Percentiles rank a stretch among this genome's conserved stretches.
phyloP scores from a whole-genome alignment of 495 filamentous ascomycete species.

The Patellaria atrata region DNA sequence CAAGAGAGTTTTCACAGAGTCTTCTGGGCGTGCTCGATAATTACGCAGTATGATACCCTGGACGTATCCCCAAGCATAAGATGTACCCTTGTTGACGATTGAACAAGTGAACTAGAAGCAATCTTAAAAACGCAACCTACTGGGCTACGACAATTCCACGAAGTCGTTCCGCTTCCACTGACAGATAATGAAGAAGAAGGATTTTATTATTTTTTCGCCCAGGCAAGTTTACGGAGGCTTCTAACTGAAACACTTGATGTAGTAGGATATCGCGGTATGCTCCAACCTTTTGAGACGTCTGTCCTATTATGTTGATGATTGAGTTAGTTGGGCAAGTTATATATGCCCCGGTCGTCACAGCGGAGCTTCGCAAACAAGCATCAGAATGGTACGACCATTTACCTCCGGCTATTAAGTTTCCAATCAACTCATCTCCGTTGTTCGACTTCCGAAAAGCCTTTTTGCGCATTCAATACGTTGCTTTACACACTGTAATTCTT shows the following conservation, averaged over 20 bases:
- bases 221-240: conserved; percentile 14
- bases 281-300: too few species aligned
- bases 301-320: too few species aligned
- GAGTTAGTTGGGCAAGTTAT: conserved; percentile 13
- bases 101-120: conserved; percentile 14
- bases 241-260: conserved; percentile 13
- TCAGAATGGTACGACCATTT: conserved; percentile 16
- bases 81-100: too few species aligned
- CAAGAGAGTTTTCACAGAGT: conserved; percentile 12
- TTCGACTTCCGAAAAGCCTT: conserved; percentile 14
- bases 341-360: conserved; percentile 13
- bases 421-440: conserved; percentile 10
- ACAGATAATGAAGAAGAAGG: conserved; percentile 14
- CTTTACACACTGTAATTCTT: conserved; percentile 10
- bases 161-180: conserved; percentile 12
- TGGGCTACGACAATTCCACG: conserved; percentile 15
- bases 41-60: too few species aligned
- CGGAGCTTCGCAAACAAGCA: conserved; percentile 15
- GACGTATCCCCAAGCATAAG: too few species aligned
- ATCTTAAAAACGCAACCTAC: conserved; percentile 16
- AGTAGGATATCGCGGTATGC: conserved; percentile 14
- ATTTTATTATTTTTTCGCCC: conserved; percentile 15
- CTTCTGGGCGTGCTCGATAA: conserved; percentile 13
- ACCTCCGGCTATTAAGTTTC: conserved; percentile 8
- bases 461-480: conserved; percentile 12